phyloP scores from a whole-genome alignment of 345 rosid species.

The Rhodamnia argentea region DNA sequence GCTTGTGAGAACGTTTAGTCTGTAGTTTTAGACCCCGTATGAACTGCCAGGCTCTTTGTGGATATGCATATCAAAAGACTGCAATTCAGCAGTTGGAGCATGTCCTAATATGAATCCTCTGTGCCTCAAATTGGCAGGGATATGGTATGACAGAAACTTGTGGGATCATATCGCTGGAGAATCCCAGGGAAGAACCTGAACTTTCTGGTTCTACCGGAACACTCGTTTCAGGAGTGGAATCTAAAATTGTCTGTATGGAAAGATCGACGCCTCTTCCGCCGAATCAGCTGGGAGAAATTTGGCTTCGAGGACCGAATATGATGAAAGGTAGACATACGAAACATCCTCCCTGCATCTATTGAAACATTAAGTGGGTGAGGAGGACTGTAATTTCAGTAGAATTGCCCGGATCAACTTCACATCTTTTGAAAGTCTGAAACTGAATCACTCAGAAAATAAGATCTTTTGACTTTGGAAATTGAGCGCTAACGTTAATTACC shows the following conservation, averaged over 20 bases:
- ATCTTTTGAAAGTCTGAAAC: neutral
- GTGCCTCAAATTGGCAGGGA: conserved; percentile 6
- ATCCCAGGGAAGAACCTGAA: conserved; percentile 4
- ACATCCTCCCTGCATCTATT: neutral
- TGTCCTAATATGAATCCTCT: neutral
- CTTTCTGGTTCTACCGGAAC: conserved; percentile 25
- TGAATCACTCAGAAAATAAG: neutral
- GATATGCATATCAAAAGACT: neutral
- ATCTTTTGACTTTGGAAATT: neutral
- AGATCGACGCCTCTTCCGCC: conserved; percentile 25
- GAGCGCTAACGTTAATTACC: neutral
- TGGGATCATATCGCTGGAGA: conserved; percentile 21
- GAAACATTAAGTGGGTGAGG: neutral
- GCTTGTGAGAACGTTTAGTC: neutral
- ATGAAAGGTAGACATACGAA: conserved; percentile 18
- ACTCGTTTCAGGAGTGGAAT: conserved; percentile 27
- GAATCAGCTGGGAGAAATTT: conserved; percentile 26
- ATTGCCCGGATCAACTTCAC: neutral
- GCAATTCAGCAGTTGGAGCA: no score
- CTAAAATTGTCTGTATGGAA: conserved; percentile 19
- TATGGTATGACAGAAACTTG: conserved; percentile 37
- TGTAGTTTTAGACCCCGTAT: neutral
- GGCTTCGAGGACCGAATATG: conserved; percentile 35
- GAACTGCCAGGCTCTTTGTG: neutral
- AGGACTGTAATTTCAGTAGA: neutral